Base-by-base conservation (phyloP, 257 asterid genomes). In the Gentiana straminea region DNA sequence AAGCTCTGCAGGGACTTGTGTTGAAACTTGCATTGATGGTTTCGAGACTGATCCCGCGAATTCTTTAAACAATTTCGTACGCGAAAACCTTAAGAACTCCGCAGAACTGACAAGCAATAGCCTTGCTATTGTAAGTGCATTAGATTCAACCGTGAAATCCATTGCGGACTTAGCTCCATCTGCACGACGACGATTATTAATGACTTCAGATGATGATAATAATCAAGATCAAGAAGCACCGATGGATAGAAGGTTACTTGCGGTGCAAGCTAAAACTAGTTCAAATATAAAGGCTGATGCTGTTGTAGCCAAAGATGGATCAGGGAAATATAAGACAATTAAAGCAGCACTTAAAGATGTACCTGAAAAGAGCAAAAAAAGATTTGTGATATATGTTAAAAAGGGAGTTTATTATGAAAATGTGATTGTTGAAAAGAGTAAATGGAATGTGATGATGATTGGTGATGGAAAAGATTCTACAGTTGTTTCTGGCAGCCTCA, bases 1-100 rank as follows among this genome's bases (percentile, higher is more conserved):
- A 46, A 89, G 95, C 53, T 77, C 97, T 3, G 85, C 97, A 0
- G 87, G 79, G 34, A 83, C 97, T 7, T 83, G 71, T 54, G 94
- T 75, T 49, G 75, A 83, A 15, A 86, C 97, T 3, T 89, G 97
- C 75, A 52, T 83, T 0, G 95, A 83, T 34, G 88, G 77, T 2
- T 39, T 89, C 15, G 72, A 61, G 4, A 54, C 33, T 33, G 64
- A 57, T 2, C 54, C 76, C 1, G 33, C 37, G 0, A 63, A n/a
- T 39, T 10, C 46, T 41, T 35, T 73, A 60, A 55, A 54, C 3
- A 54, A 0, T 7, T n/a, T 66, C 2, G 67, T 51, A 7, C 56
- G 8, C 1, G 71, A 70, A 0, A 52, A 51, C 13, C 65, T 89
- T 13, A 79, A 74, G 70, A 86, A 81, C 55, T 77, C 92, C 0